Conservation (phyloP, 2,329 filamentous ascomycete genomes). For the Dothiorella sarmentorum region DNA sequence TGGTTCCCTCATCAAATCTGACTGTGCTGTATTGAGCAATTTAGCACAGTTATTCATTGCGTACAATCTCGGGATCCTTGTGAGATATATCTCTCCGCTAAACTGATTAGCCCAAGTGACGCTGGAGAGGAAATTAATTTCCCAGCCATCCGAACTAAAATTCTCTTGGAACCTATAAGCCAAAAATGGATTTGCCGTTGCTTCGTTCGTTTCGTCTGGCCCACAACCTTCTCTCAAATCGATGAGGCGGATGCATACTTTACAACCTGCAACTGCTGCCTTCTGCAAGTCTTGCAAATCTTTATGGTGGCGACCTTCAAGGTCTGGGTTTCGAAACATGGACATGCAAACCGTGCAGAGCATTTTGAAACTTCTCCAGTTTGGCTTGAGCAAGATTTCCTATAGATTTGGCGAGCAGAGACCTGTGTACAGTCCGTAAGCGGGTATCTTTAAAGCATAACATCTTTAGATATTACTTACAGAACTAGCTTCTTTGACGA, state of each 20-base stretch:
- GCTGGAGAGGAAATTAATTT: not conserved
- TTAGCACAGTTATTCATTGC: not conserved
- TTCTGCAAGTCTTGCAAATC: not conserved
- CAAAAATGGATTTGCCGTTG: not conserved
- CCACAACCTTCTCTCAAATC: not conserved
- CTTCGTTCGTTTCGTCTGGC: not conserved
- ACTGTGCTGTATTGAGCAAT: not conserved
- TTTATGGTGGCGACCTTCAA: not conserved
- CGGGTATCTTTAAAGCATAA: no score
- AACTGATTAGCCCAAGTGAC: not conserved
- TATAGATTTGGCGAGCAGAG: not conserved
- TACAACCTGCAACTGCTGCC: not conserved
- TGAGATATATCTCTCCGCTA: not conserved
- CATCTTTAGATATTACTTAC: no score
- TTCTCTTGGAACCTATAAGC: not conserved
- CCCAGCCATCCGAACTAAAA: not conserved
- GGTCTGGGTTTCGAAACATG: not conserved
- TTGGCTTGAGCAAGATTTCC: not conserved
- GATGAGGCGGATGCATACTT: not conserved
- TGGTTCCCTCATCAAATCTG: not conserved
- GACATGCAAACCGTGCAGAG: not conserved
- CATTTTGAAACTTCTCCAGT: not conserved
- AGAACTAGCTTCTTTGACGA: no score
- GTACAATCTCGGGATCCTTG: not conserved
- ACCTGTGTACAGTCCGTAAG: not conserved